A percentile compares a stretch with the other conserved stretches of the same genome.
These are phyloP conservation scores for Hyphopichia pseudoburtonii DNA, from an alignment of 1,139 yeast species.

Conservation along the genomic window DNA sequence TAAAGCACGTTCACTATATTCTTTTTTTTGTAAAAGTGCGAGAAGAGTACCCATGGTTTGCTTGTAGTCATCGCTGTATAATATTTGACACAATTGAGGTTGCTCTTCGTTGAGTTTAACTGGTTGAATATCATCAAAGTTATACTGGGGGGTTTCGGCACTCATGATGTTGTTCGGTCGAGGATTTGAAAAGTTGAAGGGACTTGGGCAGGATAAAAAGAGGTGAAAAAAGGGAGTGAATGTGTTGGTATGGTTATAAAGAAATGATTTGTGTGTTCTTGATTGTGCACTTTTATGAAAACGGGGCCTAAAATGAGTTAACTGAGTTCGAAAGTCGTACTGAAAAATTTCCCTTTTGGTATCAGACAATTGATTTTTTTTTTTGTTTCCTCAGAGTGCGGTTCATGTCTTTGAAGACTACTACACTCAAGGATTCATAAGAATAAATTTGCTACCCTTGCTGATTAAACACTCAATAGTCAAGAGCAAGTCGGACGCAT, in stretches of 20 bases:
- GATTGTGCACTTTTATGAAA: too few relatives aligned
- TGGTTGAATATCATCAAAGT: constrained; percentile 42
- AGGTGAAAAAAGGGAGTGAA: too few relatives aligned
- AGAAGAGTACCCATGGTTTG: constrained; percentile 60
- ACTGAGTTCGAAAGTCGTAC: too few relatives aligned
- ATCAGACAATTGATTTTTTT: neutral
- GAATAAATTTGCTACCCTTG: too few relatives aligned
- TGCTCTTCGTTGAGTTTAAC: constrained; percentile 45
- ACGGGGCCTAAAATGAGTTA: too few relatives aligned
- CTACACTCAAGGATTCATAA: too few relatives aligned
- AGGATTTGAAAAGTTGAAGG: neutral
- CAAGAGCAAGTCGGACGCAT: too few relatives aligned
- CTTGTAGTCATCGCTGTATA: constrained; percentile 73
- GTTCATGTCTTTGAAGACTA: neutral
- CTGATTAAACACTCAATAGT: too few relatives aligned
- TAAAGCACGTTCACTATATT: constrained; percentile 70
- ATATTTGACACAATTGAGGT: constrained; percentile 67
- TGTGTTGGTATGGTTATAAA: too few relatives aligned
- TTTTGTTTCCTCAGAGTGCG: neutral
- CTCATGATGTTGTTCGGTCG: too few relatives aligned
- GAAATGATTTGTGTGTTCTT: too few relatives aligned
- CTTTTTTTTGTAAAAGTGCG: constrained; percentile 59
- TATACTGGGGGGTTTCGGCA: constrained; percentile 9
- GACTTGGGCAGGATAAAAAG: too few relatives aligned
- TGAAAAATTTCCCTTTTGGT: neutral